phyloP scores from a whole-genome alignment of 2,329 filamentous ascomycete genomes.

The Zymoseptoria crescenta region DNA sequence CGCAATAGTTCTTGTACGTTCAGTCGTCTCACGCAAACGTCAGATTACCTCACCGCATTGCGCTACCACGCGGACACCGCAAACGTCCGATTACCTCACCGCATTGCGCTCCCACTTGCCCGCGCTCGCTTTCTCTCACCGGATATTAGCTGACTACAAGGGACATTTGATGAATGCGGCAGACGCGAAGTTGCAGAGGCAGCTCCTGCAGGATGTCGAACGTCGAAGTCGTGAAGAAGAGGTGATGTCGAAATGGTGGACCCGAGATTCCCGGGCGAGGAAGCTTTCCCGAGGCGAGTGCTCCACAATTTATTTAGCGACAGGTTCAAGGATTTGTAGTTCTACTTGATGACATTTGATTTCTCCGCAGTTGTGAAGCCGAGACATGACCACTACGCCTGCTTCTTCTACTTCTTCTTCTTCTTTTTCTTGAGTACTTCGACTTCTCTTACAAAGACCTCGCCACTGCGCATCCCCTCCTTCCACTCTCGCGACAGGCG shows the following conservation, averaged over 20 bases:
- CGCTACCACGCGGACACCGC: no score
- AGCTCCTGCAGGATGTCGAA: no score
- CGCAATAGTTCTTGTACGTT: neutral
- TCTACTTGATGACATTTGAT: neutral
- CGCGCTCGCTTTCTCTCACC: no score
- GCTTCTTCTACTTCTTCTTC: no score
- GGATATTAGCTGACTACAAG: no score
- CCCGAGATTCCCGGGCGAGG: neutral
- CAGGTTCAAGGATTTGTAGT: neutral
- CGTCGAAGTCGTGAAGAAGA: neutral
- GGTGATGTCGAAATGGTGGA: neutral
- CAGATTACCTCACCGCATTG: no score
- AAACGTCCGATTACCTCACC: no score
- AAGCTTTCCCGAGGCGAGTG: neutral
- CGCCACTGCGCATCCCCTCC: constrained; percentile 1
- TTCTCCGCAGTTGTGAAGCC: neutral
- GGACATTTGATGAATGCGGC: no score
- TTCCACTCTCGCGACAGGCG: constrained; percentile 8
- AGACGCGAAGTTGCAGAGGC: no score
- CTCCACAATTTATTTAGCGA: neutral
- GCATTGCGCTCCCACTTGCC: no score
- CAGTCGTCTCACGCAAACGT: neutral
- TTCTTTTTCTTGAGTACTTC: neutral
- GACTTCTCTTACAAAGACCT: neutral
- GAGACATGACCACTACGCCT: neutral